Base-by-base conservation (phyloP, 1,284 basidiomycete genomes). In the Taiwanofungus camphoratus region DNA sequence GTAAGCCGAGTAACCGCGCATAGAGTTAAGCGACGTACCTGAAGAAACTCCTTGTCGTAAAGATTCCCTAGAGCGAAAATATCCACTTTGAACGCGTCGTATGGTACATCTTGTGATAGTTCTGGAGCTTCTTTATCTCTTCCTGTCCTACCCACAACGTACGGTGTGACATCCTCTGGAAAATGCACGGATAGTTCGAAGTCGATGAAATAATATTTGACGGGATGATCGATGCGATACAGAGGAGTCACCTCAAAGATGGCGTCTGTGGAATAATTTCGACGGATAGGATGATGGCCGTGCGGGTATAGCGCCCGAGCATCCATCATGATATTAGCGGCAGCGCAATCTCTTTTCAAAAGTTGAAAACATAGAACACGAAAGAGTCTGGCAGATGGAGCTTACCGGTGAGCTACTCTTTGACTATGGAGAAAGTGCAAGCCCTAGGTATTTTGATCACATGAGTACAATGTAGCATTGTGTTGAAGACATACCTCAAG, bases 31-130 rank as follows among this genome's bases (percentile, higher is more conserved):
- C 11, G 16, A 20, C 26, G 0, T 16, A 53, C 52, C 41, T 39
- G 32, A 3, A 44, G 9, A 24, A 52, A 50, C 22, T 50, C 46
- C 11, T 50, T 48, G 30, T 30, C 26, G 20, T 43, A 52, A 1
- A 52, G 21, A 29, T 61, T 56, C 0, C 58, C 60, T 1, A 63
- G 34, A 3, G 56, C 45, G 49, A 48, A 63, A 12, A 64, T 51
- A 32, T 64, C 61, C n/a, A 58, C 51, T 37, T 56, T 53, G 50
- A 59, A 61, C 0, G 61, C 52, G 35, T 63, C 55, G 39, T 62
- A 63, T 0, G 59, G 56, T 3, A 50, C 37, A 2, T 27, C 30
- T 2, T 41, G 27, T 1, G 57, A 60, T 0, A 63, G 45, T 30
- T 65, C 63, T 0, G 63, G 62, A 1, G 56, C 55, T 0, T 56